A percentile compares a stretch with the other conserved stretches of the same genome.
Conservation (phyloP, 169 alveolate species). For the Eimeria sp. region DNA sequence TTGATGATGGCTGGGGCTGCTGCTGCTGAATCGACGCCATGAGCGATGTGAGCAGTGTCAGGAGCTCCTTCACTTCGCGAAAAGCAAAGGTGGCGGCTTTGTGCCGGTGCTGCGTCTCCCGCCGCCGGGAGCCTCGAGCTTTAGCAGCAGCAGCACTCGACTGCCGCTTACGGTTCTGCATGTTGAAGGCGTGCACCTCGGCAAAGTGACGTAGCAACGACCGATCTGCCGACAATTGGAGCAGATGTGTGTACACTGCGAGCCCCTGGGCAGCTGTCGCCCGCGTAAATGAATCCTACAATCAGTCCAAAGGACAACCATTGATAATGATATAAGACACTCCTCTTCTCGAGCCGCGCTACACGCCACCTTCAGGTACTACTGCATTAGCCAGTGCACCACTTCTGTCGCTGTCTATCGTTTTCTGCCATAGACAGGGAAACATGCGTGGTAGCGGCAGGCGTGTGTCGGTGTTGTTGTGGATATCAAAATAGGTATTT, state of each 20-base stretch:
- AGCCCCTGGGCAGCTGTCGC: slow-evolving; percentile 73
- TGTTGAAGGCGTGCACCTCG: slow-evolving; percentile 50
- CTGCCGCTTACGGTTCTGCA: slow-evolving; percentile 31
- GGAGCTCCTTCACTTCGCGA: slow-evolving; percentile 65
- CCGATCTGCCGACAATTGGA: slow-evolving; percentile 68
- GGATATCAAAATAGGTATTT: not conserved
- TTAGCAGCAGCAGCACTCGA: slow-evolving; percentile 24
- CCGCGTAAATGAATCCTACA: slow-evolving; percentile 49
- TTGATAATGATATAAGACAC: not conserved
- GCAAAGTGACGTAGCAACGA: slow-evolving; percentile 67
- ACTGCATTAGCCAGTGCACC: not conserved
- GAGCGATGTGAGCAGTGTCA: slow-evolving; percentile 54
- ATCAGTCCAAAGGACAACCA: not conserved
- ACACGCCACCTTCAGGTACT: not conserved
- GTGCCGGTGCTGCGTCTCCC: slow-evolving; percentile 69
- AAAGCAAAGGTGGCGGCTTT: slow-evolving; percentile 68
- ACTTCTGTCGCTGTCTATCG: not conserved
- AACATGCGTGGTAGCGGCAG: not conserved
- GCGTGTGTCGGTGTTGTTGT: not conserved
- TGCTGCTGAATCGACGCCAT: slow-evolving; percentile 59
- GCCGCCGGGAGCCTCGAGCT: slow-evolving; percentile 24
- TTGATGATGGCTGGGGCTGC: slow-evolving; percentile 27
- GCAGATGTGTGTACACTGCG: slow-evolving; percentile 70
- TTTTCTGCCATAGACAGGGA: not conserved
- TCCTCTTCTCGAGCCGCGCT: not conserved